These are phyloP conservation scores for Panicum hallii DNA, from an alignment of 202 grass and related monocot species.

Conservation along the genomic window DNA sequence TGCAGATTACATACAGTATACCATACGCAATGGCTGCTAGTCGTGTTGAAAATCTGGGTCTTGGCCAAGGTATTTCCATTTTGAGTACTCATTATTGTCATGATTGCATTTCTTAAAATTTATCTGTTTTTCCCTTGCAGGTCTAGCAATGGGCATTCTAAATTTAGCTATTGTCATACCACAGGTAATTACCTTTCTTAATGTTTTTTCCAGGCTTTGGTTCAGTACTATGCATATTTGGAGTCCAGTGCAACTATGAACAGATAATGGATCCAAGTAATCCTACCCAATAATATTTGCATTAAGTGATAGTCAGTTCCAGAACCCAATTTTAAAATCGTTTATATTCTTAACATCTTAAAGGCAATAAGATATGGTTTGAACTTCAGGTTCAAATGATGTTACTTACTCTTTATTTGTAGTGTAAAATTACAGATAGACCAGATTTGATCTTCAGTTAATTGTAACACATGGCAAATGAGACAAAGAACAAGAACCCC, in stretches of 20 bases:
- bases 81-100: constrained; percentile 33
- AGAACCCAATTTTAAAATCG: background rate
- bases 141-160: constrained; percentile 94
- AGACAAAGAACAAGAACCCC: background rate
- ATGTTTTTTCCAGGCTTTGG: background rate
- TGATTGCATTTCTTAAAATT: constrained; percentile 25
- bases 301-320: background rate
- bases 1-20: constrained; percentile 97
- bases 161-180: constrained; percentile 94
- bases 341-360: background rate
- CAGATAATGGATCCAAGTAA: background rate
- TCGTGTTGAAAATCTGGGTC: constrained; percentile 82
- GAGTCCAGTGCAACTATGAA: background rate
- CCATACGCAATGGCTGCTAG: constrained; percentile 93
- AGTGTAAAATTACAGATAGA: background rate
- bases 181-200: constrained; percentile 64
- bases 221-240: background rate
- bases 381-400: background rate
- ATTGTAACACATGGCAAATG: background rate
- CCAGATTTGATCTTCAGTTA: background rate
- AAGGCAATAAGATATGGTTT: background rate
- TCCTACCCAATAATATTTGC: background rate
- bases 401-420: too few species aligned
- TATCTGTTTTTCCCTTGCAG: constrained; percentile 49
- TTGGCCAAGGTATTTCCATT: constrained; percentile 78